Evolutionary conservation across 2,329 filamentous ascomycete genomes (phyloP).

Genomic region (Stagonosporopsis rhizophila): DNA sequence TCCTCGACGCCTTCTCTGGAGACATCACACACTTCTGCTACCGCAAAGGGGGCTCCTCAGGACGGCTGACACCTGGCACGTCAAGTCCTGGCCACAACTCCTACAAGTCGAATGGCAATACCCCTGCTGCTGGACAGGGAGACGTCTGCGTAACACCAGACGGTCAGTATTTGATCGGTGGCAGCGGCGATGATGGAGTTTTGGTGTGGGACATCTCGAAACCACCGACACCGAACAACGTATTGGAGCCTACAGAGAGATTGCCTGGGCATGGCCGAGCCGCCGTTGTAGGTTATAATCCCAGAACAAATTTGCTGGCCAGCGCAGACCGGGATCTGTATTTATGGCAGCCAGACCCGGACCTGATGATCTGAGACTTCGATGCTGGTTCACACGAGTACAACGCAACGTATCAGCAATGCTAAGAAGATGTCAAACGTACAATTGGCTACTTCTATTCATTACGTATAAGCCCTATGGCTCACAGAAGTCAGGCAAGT

Average conservation of each 20-base stretch:
- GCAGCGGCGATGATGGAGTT: constrained; percentile 73
- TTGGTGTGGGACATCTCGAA: constrained; percentile 82
- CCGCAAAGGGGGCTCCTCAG: constrained; percentile 54
- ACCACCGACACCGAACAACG: constrained; percentile 60
- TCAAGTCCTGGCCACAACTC: constrained; percentile 60
- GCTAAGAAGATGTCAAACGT: not conserved
- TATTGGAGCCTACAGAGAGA: constrained; percentile 68
- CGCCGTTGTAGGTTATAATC: constrained; percentile 85
- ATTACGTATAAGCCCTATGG: not conserved
- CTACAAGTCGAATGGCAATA: constrained; percentile 46
- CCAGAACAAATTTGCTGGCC: constrained; percentile 88
- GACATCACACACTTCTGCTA: constrained; percentile 75
- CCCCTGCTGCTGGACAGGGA: constrained; percentile 60
- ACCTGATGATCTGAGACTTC: constrained; percentile 45
- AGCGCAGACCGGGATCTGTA: constrained; percentile 82
- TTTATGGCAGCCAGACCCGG: constrained; percentile 57
- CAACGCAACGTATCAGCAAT: not conserved
- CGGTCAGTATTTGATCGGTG: constrained; percentile 85
- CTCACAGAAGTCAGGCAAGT: not conserved
- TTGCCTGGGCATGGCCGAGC: constrained; percentile 69
- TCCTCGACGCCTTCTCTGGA: constrained; percentile 93
- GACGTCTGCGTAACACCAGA: constrained; percentile 92
- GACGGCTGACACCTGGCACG: constrained; percentile 54
- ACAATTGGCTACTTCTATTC: not conserved
- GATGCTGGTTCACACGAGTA: too few species aligned